These are phyloP conservation scores for Spathaspora gorwiae DNA, from an alignment of 805 yeast species.

Conservation along the genomic window DNA sequence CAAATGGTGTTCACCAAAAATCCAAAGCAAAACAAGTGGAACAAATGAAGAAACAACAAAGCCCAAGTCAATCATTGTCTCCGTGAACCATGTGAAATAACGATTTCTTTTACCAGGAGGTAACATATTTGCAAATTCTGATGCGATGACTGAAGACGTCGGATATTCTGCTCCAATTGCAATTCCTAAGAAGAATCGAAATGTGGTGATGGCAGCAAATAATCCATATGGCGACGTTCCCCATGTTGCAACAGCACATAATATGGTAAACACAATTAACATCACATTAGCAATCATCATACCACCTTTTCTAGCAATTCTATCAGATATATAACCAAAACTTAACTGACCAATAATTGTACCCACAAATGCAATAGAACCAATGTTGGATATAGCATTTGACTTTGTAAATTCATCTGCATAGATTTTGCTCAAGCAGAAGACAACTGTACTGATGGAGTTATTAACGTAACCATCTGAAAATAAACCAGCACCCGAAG, in stretches of 20 bases:
- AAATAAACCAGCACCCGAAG: slow-evolving; percentile 89
- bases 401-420: slow-evolving; percentile 58
- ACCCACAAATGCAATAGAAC: slow-evolving; percentile 88
- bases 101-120: slow-evolving; percentile 82
- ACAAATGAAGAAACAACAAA: slow-evolving; percentile 81
- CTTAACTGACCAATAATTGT: slow-evolving; percentile 80
- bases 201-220: slow-evolving; percentile 78
- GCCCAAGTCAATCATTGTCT: slow-evolving; percentile 81
- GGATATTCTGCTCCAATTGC: slow-evolving; percentile 96
- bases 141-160: slow-evolving; percentile 87
- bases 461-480: slow-evolving; percentile 91
- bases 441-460: slow-evolving; percentile 71
- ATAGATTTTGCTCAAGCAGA: slow-evolving; percentile 66
- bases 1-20: slow-evolving; percentile 65
- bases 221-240: slow-evolving; percentile 73
- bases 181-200: slow-evolving; percentile 82
- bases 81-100: slow-evolving; percentile 85
- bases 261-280: slow-evolving; percentile 70
- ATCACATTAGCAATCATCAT: slow-evolving; percentile 75
- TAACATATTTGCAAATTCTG: slow-evolving; percentile 78
- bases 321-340: slow-evolving; percentile 79
- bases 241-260: slow-evolving; percentile 79
- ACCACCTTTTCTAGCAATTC: slow-evolving; percentile 72
- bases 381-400: slow-evolving; percentile 68
- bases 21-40: slow-evolving; percentile 81